Evolutionary conservation across 352 stramenopile species (phyloP).

Genomic region (Salisapilia sapeloensis): DNA sequence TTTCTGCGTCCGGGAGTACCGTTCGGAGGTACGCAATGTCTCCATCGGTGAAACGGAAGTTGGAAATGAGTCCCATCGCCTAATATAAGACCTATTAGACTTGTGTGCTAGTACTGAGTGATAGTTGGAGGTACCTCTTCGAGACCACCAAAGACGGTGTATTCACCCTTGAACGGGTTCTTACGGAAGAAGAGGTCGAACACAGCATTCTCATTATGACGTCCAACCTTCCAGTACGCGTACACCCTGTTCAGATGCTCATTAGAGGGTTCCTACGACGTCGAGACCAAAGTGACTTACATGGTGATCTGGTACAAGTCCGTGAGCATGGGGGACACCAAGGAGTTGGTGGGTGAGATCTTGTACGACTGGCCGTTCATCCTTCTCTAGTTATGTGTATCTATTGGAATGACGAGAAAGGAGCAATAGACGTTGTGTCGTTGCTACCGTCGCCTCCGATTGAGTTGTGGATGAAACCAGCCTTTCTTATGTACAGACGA

Average conservation of each 20-base stretch:
- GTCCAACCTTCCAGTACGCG: slow-evolving; percentile 94
- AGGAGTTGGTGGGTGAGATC: slow-evolving; percentile 80
- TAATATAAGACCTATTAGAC: slow-evolving; percentile 5
- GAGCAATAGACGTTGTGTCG: no score
- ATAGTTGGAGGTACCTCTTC: slow-evolving; percentile 46
- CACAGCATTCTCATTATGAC: slow-evolving; percentile 85
- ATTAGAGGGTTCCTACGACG: background rate
- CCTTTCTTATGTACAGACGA: no score
- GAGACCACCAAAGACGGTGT: slow-evolving; percentile 88
- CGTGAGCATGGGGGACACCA: slow-evolving; percentile 92
- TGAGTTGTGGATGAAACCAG: no score
- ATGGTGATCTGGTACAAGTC: slow-evolving; percentile 97
- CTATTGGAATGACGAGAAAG: no score
- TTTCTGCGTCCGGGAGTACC: slow-evolving; percentile 78
- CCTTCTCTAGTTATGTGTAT: slow-evolving; percentile 6
- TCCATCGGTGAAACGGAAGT: slow-evolving; percentile 85
- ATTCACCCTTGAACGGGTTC: slow-evolving; percentile 97
- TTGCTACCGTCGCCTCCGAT: no score
- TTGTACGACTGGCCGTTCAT: slow-evolving; percentile 22
- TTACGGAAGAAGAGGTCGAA: slow-evolving; percentile 99
- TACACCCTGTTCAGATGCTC: slow-evolving; percentile 88
- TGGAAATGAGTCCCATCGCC: slow-evolving; percentile 84
- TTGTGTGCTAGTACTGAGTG: background rate
- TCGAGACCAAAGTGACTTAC: slow-evolving; percentile 10
- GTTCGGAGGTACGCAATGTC: slow-evolving; percentile 91